Base-by-base conservation (phyloP, 2,329 filamentous ascomycete genomes). In the Monilinia polystroma region DNA sequence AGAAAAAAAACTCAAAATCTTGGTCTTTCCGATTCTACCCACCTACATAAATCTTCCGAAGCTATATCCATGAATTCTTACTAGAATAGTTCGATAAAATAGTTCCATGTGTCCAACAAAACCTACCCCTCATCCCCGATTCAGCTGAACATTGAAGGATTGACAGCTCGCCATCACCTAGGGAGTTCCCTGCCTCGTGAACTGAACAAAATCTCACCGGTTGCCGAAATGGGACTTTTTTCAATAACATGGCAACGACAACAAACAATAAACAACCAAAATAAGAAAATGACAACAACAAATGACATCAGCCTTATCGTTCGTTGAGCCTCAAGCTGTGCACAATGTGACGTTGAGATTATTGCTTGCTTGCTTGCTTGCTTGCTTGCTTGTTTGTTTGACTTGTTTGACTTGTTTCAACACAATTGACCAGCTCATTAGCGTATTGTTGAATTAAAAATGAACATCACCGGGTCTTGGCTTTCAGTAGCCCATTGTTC, bases 141-240 rank as follows among this genome's bases (percentile, higher is more conserved):
- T 63, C 60, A 64, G 62, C 62, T 64, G 62, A 56, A 56, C 20
- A 45, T 47, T 29, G 29, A 29, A 29, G 29, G 29, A 29, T 41
- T 12, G 38, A 49, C 51, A 45, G 26, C 51, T 47, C 14, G 47
- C 23, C 16, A 20, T 29, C 41, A 18, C 41, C 56, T 58, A 45
- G 56, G 56, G 32, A 4, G 7, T 45, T 45, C 55, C 55, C 38
- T 57, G 55, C 55, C 55, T 45, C 29, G 29, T 29, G 29, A 29
- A 29, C 29, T 29, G 29, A 29, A 29, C 2, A 29, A 29, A 4
- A 29, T 29, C 29, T 45, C 10, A 45, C 23, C 41, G 26, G 41
- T 32, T 59, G 18, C 56, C 41, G 56, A 59, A 10, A 32, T 47
- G 23, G 26, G 38, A 47, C n/a, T 12, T 47, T 12, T 47, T n/a